Evolutionary conservation across 441 rosid genomes (phyloP), one percentile per base, ranked within the genome.

Genomic region (Theobroma grandiflorum): DNA sequence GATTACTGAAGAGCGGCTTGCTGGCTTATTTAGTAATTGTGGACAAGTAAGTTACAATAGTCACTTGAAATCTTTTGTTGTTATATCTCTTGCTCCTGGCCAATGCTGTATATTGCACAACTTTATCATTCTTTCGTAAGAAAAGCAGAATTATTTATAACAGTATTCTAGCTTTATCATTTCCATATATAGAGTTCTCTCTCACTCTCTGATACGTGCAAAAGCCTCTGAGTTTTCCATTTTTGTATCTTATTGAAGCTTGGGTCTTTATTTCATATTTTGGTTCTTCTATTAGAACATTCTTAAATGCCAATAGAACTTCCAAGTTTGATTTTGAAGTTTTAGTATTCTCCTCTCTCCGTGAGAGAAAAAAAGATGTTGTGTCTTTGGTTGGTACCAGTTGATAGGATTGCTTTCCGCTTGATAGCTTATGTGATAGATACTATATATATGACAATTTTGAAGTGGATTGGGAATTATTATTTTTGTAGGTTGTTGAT

Each of bases 1-100:
- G 95, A 90, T 90, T 80, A 89, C 93, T 53, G 95, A 91, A 87
- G 95, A 91, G 82, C 88, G 82, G 84, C 90, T 91, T 84, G 95
- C 95, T 80, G 90, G 72, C 64, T 79, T 91, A 80, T 91, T 91
- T 78, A 88, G 87, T 75, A 80, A 65, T 79, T 90, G 90, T 52
- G 95, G 95, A 82, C 93, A 89, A 63, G 95, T 95, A 86, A 92
- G 94, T 79, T 78, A 37, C 55, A 53, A 45, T 70, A 26, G 50
- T 55, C 66, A 22, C 43, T 37, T 65, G 22, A 53, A 72, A 77
- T 49, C 16, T 49, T 65, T 66, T 52, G 40, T 53, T 35, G n/a
- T 38, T 9, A 50, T 45, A 37, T 20, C 1, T 38, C 52, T 64
- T 55, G 12, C 8, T 50, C n/a, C 10, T 49, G 57, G n/a, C 58